Evolutionary conservation across 2,329 filamentous ascomycete species (phyloP).

Genomic region (Harringtonia lauricola): DNA sequence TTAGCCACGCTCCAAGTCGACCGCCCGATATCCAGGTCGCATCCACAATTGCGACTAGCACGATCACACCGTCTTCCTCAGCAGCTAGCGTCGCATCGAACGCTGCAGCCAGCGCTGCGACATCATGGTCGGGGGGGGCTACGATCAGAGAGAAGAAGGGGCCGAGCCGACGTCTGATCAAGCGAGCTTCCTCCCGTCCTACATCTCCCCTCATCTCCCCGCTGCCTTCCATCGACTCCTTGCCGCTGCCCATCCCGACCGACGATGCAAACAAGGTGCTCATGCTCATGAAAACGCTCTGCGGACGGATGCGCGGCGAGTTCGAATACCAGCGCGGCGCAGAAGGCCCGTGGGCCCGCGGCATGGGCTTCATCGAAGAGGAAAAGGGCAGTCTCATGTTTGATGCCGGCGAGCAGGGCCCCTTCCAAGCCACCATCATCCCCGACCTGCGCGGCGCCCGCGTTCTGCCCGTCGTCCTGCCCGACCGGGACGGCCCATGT

Average conservation of each 20-base stretch:
- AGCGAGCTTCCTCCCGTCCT: constrained; percentile 44
- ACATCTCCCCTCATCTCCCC: constrained; percentile 44
- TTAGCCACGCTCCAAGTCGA: constrained; percentile 23
- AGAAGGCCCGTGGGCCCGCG: constrained; percentile 52
- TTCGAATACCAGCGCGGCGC: constrained; percentile 59
- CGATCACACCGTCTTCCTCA: constrained; percentile 7
- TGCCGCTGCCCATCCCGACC: constrained; percentile 48
- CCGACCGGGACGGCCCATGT: constrained; percentile 33
- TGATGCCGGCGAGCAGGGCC: constrained; percentile 55
- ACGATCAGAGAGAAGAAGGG: constrained; percentile 30
- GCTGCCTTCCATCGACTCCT: constrained; percentile 47
- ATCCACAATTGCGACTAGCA: constrained; percentile 3
- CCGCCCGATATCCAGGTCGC: constrained; percentile 24
- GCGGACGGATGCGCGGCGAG: constrained; percentile 70
- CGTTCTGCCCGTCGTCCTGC: constrained; percentile 44
- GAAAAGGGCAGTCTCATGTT: constrained; percentile 65
- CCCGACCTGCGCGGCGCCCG: constrained; percentile 64
- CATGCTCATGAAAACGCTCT: constrained; percentile 64
- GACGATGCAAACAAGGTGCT: constrained; percentile 62
- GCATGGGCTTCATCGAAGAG: constrained; percentile 70
- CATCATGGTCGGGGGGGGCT: no score
- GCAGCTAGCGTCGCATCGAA: constrained; percentile 1
- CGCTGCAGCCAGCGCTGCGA: not conserved
- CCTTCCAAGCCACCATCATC: constrained; percentile 57
- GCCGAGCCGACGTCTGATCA: constrained; percentile 38